Evolutionary conservation across 2,329 filamentous ascomycete genomes (phyloP).

Genomic region (Xylaria sp.): DNA sequence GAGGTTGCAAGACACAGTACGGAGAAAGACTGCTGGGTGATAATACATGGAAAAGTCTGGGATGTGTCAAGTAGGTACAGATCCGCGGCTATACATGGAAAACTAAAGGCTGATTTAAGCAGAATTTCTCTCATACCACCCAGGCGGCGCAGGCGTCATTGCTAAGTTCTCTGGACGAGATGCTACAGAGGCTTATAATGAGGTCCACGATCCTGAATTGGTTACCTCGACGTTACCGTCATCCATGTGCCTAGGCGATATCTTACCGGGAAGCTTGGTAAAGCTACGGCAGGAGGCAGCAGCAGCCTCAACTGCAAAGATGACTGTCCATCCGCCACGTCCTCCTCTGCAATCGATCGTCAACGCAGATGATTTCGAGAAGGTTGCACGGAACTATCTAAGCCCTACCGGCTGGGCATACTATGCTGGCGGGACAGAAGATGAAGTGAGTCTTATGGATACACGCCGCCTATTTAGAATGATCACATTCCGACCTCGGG

Average conservation of each 20-base stretch:
- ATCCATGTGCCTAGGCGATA: neutral
- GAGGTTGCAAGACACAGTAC: conserved; percentile 56
- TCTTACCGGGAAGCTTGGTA: neutral
- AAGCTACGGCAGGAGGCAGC: neutral
- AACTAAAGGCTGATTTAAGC: neutral
- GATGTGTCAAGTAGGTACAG: conserved; percentile 63
- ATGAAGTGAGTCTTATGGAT: conserved; percentile 1
- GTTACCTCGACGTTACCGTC: neutral
- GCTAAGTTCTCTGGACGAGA: neutral
- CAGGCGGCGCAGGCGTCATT: conserved; percentile 28
- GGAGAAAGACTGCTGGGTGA: conserved; percentile 70
- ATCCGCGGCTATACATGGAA: neutral
- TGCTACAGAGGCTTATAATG: conserved; percentile 5
- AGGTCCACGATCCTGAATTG: neutral
- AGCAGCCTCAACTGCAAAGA: neutral
- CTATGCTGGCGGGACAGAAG: neutral
- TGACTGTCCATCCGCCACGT: neutral
- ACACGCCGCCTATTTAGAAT: neutral
- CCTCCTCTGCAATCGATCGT: neutral
- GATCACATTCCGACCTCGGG: neutral
- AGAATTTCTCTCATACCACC: conserved; percentile 65
- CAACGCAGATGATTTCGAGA: neutral
- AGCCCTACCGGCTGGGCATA: neutral
- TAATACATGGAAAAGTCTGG: conserved; percentile 75
- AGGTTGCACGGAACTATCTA: neutral